phyloP scores from a whole-genome alignment of 768 basidiomycete genomes.

The Hericium alpestre region DNA sequence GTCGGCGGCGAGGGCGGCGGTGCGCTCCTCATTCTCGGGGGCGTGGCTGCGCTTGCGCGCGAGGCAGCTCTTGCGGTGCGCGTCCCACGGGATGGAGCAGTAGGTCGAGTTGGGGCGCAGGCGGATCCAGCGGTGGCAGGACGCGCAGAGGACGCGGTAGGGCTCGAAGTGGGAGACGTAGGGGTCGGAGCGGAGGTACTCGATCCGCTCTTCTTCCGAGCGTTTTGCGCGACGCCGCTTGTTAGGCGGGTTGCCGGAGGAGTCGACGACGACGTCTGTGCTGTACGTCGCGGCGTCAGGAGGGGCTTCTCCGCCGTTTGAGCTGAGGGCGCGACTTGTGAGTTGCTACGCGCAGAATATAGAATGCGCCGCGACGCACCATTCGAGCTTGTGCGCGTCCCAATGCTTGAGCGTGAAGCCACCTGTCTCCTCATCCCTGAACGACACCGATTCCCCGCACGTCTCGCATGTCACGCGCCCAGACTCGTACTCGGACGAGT shows the following conservation, averaged over 20 bases:
- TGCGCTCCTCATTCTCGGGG: slow-evolving; percentile 52
- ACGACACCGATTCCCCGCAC: slow-evolving; percentile 52
- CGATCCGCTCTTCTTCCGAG: slow-evolving; percentile 68
- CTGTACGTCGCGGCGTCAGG: background rate
- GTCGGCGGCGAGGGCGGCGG: slow-evolving; percentile 48
- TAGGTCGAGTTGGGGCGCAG: slow-evolving; percentile 81
- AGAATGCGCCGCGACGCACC: slow-evolving; percentile 25
- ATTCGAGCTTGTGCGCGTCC: slow-evolving; percentile 51
- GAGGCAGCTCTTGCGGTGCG: slow-evolving; percentile 73
- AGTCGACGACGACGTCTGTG: background rate
- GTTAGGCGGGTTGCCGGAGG: slow-evolving; percentile 10
- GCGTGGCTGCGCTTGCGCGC: slow-evolving; percentile 21
- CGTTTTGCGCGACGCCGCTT: slow-evolving; percentile 69
- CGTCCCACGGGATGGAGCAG: slow-evolving; percentile 84
- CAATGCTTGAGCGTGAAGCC: slow-evolving; percentile 60
- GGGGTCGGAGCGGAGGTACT: slow-evolving; percentile 56
- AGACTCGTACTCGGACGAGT: slow-evolving; percentile 44
- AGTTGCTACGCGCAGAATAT: background rate
- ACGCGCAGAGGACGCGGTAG: slow-evolving; percentile 68
- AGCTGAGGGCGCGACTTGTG: background rate
- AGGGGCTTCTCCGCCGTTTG: slow-evolving; percentile 2
- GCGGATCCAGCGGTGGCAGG: slow-evolving; percentile 79
- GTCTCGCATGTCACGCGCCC: slow-evolving; percentile 57
- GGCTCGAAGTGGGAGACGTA: slow-evolving; percentile 77
- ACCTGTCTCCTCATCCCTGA: slow-evolving; percentile 53